phyloP scores from a whole-genome alignment of 352 stramenopile species.

The Poterioochromonas sp. region DNA sequence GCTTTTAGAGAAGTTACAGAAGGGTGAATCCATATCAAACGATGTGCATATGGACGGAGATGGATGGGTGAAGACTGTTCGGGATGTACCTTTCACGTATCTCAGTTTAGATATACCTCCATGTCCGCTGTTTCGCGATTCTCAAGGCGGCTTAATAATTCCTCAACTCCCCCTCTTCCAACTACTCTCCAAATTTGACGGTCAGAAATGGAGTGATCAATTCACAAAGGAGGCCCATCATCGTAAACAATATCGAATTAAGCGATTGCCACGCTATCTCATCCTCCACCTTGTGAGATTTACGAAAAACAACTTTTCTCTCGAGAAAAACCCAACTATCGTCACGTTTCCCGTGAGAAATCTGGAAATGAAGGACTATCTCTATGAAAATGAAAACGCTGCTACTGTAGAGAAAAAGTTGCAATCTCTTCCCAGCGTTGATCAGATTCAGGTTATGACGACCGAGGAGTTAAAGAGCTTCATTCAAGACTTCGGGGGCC shows the following conservation, averaged over 20 bases:
- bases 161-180: conserved; percentile 90
- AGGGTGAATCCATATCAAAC: conserved; percentile 38
- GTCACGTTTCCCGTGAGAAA: conserved; percentile 98
- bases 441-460: not conserved
- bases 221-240: conserved; percentile 65
- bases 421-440: not conserved
- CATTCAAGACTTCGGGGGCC: not conserved
- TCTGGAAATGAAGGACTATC: conserved; percentile 84
- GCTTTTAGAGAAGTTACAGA: conserved; percentile 32
- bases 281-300: conserved; percentile 96
- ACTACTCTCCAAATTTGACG: conserved; percentile 94
- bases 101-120: conserved; percentile 92
- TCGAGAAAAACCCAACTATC: conserved; percentile 99
- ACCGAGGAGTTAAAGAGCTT: not conserved
- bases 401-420: not conserved
- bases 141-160: conserved; percentile 84
- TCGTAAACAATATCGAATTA: conserved; percentile 82
- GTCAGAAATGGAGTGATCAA: conserved; percentile 48
- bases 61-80: conserved; percentile 47
- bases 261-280: conserved; percentile 69
- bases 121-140: conserved; percentile 97
- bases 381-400: too few species aligned
- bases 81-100: conserved; percentile 60
- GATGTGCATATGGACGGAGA: conserved; percentile 46
- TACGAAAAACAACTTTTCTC: conserved; percentile 92